Evolutionary conservation across 225 moss, liverwort and hornwort species (phyloP).

Genomic region (Lunularia cruciata): DNA sequence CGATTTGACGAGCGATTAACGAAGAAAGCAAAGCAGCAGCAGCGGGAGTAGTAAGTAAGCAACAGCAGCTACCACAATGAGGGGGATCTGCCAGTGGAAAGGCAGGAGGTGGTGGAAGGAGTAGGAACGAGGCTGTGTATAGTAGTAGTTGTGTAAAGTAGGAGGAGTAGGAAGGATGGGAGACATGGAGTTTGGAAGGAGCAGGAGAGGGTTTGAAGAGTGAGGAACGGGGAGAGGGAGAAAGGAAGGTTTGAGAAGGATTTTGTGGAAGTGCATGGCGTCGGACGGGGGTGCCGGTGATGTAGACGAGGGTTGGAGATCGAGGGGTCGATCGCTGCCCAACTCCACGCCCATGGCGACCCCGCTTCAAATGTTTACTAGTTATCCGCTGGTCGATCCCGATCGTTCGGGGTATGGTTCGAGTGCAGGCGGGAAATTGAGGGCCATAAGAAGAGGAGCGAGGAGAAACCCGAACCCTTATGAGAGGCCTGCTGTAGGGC

Average conservation of each 20-base stretch:
- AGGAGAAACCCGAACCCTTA: constrained; percentile 55
- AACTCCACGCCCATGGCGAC: constrained; percentile 18
- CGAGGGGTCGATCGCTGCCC: constrained; percentile 20
- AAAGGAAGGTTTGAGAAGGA: background rate
- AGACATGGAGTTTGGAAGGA: background rate
- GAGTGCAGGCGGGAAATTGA: constrained; percentile 24
- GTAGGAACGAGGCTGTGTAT: background rate
- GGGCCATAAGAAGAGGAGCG: constrained; percentile 19
- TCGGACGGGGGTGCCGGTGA: constrained; percentile 35
- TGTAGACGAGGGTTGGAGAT: constrained; percentile 37
- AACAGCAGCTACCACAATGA: background rate
- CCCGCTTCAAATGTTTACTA: constrained; percentile 23
- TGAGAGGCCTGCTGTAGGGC: constrained; percentile 74
- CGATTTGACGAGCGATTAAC: background rate
- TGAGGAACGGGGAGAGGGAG: constrained; percentile 1
- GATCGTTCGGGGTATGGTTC: constrained; percentile 37
- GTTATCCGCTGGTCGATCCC: constrained; percentile 17
- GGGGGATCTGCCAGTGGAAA: constrained; percentile 6
- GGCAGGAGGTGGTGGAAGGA: constrained; percentile 8
- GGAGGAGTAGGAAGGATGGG: background rate
- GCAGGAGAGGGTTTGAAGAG: background rate
- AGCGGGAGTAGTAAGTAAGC: background rate
- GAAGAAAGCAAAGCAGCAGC: background rate
- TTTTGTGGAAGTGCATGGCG: constrained; percentile 29
- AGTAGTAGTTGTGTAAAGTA: background rate